Base-by-base conservation (phyloP, 371 early-diverging fungal species). In the Lichtheimia hyalospora region DNA sequence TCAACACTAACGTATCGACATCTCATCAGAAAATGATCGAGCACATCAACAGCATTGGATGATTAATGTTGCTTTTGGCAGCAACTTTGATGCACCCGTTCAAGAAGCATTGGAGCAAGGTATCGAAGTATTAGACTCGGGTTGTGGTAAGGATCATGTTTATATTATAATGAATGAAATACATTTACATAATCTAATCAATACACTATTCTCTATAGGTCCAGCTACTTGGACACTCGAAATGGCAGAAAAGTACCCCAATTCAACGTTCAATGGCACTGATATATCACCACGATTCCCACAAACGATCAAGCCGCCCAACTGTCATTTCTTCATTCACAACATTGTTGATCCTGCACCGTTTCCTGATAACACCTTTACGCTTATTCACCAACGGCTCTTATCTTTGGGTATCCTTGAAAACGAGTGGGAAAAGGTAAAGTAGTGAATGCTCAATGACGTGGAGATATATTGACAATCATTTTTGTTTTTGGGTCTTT, bases 271-370 rank as follows among this genome's bases (percentile, higher is more conserved):
- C 50, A 27, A 55, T 42, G 68, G 68, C 15, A 27, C 59, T n/a
- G 68, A 68, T 23, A 53, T 60, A 39, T 53, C 57, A 13, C 49
- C 56, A 7, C 60, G 59, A 7, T 68, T 55, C 57, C 68, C 68
- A 7, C 41, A 41, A 18, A 54, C 39, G 16, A 54, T 63, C 51
- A 60, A 61, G 28, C 68, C 68, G 13, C 21, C 44, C 18, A 68
- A 68, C 62, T 73, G 73, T 12, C 66, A 74, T 21, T 83, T 86
- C 60, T 62, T 66, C 18, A 63, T 77, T 15, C 70, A 76, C 59
- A 86, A 86, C 52, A 70, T 86, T 54, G 67, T 76, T 10, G 74
- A 84, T 15, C 69, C 75, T 0, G 52, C 84, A 15, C 83, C 85
- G 13, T 84, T 75, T 61, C 72, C 80, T 4, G 76, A 78, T 49